Percentiles rank a stretch among this genome's conserved stretches.
phyloP scores from a whole-genome alignment of 2,329 filamentous ascomycete genomes.

The Penicillium sp. region DNA sequence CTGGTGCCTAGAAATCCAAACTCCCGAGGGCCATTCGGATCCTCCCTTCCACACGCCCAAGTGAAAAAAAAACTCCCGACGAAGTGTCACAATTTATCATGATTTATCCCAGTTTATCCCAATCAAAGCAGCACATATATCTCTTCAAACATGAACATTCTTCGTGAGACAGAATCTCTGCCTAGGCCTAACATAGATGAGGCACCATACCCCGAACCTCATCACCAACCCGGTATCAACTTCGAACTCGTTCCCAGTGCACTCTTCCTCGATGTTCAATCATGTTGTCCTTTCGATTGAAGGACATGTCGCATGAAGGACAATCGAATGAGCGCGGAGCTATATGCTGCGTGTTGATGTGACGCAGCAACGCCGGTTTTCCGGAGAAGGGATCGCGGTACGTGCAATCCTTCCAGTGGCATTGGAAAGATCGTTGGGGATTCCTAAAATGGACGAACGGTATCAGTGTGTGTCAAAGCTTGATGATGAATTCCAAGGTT shows the following conservation, averaged over 20 bases:
- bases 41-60: not conserved
- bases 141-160: not conserved
- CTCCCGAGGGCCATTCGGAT: not conserved
- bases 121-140: rapidly evolving
- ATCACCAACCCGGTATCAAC: not conserved
- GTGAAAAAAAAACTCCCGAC: not conserved
- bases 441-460: not conserved
- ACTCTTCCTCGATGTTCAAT: not conserved
- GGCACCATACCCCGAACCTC: not conserved
- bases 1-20: not conserved
- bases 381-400: not conserved
- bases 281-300: slow-evolving; percentile 5
- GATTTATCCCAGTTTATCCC: too few species aligned
- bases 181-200: not conserved
- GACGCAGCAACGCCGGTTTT: not conserved
- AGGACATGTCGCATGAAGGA: not conserved
- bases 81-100: too few species aligned
- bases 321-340: not conserved
- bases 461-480: not conserved
- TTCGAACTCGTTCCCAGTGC: not conserved
- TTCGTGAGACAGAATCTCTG: not conserved
- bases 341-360: slow-evolving; percentile 2
- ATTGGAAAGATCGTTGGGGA: not conserved
- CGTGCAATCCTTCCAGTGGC: not conserved
- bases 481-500: not conserved